These are phyloP conservation scores for Hortaea werneckii DNA, from an alignment of 2,329 filamentous ascomycete species.

Conservation along the genomic window DNA sequence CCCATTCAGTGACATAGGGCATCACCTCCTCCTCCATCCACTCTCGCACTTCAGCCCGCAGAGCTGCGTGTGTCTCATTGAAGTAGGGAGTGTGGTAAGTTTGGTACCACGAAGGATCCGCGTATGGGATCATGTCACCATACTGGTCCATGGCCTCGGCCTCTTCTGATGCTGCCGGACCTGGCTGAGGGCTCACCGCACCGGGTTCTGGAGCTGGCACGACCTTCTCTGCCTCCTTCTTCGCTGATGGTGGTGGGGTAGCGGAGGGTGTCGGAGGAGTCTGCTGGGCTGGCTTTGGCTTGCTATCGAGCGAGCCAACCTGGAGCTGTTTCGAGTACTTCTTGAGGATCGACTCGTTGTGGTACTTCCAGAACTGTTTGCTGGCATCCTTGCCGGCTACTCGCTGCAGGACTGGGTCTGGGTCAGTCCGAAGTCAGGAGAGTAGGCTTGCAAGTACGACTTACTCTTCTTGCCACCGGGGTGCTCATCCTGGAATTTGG, in stretches of 20 bases:
- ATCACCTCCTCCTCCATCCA: constrained; percentile 88
- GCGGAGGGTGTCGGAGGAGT: constrained; percentile 43
- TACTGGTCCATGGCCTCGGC: constrained; percentile 71
- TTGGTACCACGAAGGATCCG: constrained; percentile 69
- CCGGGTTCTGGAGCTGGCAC: constrained; percentile 53
- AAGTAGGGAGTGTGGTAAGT: constrained; percentile 87
- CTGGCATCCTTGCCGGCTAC: constrained; percentile 58
- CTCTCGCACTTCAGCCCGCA: constrained; percentile 80
- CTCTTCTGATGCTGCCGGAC: constrained; percentile 40
- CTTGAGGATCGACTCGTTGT: constrained; percentile 70
- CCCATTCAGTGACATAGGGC: constrained; percentile 90
- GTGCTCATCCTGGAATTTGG: constrained; percentile 48
- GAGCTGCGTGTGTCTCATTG: constrained; percentile 84
- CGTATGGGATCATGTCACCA: constrained; percentile 80
- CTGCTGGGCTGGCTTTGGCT: constrained; percentile 47
- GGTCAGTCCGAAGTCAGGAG: not conserved
- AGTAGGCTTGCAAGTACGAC: not conserved
- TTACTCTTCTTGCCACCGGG: constrained; percentile 55
- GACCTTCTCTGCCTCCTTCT: constrained; percentile 38
- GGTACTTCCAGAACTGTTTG: constrained; percentile 62
- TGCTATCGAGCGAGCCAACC: constrained; percentile 79
- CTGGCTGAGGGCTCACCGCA: constrained; percentile 31
- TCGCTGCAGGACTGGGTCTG: constrained; percentile 47
- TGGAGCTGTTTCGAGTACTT: constrained; percentile 73
- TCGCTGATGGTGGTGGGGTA: constrained; percentile 35